Evolutionary conservation across 768 basidiomycete genomes (phyloP), one percentile per base, ranked within the genome.

Genomic region (Macrolepiota fuliginosa): DNA sequence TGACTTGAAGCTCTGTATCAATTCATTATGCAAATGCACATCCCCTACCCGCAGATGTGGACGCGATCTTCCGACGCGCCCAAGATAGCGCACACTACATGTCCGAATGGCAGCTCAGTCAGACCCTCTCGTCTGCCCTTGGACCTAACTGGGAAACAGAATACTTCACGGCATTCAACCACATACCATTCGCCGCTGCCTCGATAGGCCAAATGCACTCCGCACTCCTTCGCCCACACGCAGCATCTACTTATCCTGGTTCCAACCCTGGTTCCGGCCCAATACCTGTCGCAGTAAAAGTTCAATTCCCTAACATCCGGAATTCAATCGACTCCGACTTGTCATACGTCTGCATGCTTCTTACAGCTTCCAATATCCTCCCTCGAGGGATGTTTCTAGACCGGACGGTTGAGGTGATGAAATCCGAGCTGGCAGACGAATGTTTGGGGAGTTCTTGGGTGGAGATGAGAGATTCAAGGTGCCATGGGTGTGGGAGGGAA

Each of bases 81-180:
- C 96, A 98, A 71, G 92, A 96, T 65, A 87, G 90, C 66, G 96
- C 96, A 1, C 94, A 99, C 73, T 98, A 97, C 71, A 99, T 99
- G 96, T 96, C 96, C 0, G 90, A 96, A 66, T 96, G 91, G 91
- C 96, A 99, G 71, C 91, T 98, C 27, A 47, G 52, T 45, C 46
- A 46, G 62, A 27, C 61, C 35, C 82, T 99, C 75, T 70, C 68
- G 1, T 68, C 78, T n/a, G 84, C 94, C 6, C 80, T 97, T 5
- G 95, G 95, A 2, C 70, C 82, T 0, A 79, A 86, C 25, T 98
- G 96, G 95, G 72, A 76, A 25, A 72, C 80, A 32, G 77, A 82
- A 36, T 54, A 47, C 25, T 98, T 99, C 71, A 66, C 75, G 1
- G 79, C 83, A 0, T 97, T 98, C 72, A 85, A 90, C 59, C 86